Evolutionary conservation across 2,329 filamentous ascomycete genomes (phyloP).

Genomic region (Talaromyces verruculosus): DNA sequence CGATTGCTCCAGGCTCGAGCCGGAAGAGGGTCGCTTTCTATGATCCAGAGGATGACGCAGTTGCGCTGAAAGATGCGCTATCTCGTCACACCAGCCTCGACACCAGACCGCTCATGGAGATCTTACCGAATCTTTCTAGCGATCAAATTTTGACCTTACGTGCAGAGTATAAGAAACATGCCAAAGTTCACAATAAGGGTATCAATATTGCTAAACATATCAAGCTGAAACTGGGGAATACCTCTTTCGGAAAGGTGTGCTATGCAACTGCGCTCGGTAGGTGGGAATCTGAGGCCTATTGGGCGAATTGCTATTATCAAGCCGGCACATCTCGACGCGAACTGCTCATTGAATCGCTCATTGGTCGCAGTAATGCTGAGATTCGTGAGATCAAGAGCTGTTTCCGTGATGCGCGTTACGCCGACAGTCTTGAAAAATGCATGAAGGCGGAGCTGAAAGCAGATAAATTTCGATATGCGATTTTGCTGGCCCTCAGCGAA

Average conservation of each 20-base stretch:
- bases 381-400: conserved; percentile 81
- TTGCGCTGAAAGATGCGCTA: conserved; percentile 72
- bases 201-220: conserved; percentile 55
- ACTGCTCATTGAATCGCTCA: conserved; percentile 86
- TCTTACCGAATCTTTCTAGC: conserved; percentile 79
- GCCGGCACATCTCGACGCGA: conserved; percentile 80
- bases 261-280: conserved; percentile 85
- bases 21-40: conserved; percentile 73
- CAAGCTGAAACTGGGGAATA: conserved; percentile 49
- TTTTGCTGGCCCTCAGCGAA: conserved; percentile 80
- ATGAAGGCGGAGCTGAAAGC: conserved; percentile 92
- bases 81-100: conserved; percentile 66
- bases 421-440: conserved; percentile 74
- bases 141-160: conserved; percentile 85
- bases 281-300: conserved; percentile 94
- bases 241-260: conserved; percentile 76
- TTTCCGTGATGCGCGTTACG: conserved; percentile 90
- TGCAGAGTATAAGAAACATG: conserved; percentile 84
- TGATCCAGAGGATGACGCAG: conserved; percentile 76
- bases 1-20: conserved; percentile 47
- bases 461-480: conserved; percentile 91
- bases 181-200: conserved; percentile 60
- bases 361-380: conserved; percentile 87
- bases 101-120: conserved; percentile 71
- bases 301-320: conserved; percentile 98